Conservation (phyloP, 768 basidiomycete species). For the Pleurotus giganteus region DNA sequence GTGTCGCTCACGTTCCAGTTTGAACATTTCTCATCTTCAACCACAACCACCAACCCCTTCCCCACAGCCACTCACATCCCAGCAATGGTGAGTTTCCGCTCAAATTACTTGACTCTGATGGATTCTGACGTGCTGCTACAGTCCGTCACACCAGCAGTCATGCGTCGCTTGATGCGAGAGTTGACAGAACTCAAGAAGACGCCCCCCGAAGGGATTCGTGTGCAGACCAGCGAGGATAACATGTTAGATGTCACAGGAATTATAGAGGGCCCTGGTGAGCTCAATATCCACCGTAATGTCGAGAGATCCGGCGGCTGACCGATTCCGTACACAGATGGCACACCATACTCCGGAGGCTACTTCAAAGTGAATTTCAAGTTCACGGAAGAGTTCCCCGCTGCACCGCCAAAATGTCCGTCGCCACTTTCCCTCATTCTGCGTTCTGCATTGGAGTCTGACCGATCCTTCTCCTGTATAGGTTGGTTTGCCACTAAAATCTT, state of each 20-base stretch:
- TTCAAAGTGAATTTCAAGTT: conserved; percentile 83
- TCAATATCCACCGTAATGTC: conserved; percentile 1
- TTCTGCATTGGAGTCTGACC: conserved; percentile 9
- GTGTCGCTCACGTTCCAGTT: too few relatives aligned
- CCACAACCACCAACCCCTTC: not conserved
- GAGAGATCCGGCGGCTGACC: conserved; percentile 22
- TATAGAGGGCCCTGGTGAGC: conserved; percentile 86
- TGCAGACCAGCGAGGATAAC: conserved; percentile 84
- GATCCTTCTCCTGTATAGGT: conserved; percentile 43
- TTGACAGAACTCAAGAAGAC: conserved; percentile 73
- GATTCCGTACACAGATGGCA: conserved; percentile 42
- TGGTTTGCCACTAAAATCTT: conserved; percentile 94
- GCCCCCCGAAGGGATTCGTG: conserved; percentile 91
- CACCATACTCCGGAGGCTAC: conserved; percentile 67
- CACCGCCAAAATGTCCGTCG: conserved; percentile 86
- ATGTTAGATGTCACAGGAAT: conserved; percentile 85
- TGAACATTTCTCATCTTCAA: not conserved
- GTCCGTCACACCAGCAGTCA: conserved; percentile 52
- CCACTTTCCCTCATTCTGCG: not conserved
- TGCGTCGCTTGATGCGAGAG: conserved; percentile 89
- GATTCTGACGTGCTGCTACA: conserved; percentile 14
- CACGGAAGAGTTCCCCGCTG: conserved; percentile 90
- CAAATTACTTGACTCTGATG: not conserved
- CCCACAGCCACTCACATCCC: not conserved
- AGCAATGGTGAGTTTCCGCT: not conserved